Evolutionary conservation across 208 protist genomes (phyloP).

Genomic region (Jaenimonas drosophilae): DNA sequence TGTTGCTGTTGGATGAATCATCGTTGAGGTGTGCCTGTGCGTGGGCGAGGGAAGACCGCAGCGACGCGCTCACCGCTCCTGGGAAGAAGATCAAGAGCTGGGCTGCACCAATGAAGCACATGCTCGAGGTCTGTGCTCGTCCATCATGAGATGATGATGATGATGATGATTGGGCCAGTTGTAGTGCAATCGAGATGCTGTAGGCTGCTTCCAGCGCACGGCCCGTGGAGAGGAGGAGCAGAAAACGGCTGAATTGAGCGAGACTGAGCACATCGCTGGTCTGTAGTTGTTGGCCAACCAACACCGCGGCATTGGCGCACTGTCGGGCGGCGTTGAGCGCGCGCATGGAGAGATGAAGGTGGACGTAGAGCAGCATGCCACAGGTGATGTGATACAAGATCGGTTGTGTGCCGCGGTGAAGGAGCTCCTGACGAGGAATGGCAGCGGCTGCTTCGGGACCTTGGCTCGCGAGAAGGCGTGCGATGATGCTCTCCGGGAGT

Average conservation of each 20-base stretch:
- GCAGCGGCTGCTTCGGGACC: too few relatives aligned
- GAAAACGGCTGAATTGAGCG: constrained; percentile 66
- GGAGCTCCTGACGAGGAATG: too few relatives aligned
- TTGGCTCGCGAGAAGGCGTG: too few relatives aligned
- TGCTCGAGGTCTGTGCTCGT: constrained; percentile 27
- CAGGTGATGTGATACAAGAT: constrained; percentile 64
- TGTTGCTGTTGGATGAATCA: not conserved
- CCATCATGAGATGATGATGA: too few relatives aligned
- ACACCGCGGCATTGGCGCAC: constrained; percentile 56
- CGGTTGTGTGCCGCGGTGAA: constrained; percentile 29
- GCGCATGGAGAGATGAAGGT: constrained; percentile 53
- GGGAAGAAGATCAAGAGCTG: constrained; percentile 61
- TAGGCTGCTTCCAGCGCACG: constrained; percentile 49
- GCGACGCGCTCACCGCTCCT: constrained; percentile 33
- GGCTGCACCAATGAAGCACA: constrained; percentile 44
- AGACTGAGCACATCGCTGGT: constrained; percentile 48
- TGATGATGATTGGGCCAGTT: constrained; percentile 26
- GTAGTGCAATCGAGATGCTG: constrained; percentile 68
- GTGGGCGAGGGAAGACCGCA: constrained; percentile 27
- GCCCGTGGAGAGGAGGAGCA: constrained; percentile 34
- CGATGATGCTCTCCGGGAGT: too few relatives aligned
- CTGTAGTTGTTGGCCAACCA: constrained; percentile 67
- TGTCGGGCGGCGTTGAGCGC: constrained; percentile 40
- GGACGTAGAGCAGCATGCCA: constrained; percentile 71
- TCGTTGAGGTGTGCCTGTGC: not conserved